Base-by-base conservation (phyloP, 192 early-diverging fungal species). In the Coemansia sp. region DNA sequence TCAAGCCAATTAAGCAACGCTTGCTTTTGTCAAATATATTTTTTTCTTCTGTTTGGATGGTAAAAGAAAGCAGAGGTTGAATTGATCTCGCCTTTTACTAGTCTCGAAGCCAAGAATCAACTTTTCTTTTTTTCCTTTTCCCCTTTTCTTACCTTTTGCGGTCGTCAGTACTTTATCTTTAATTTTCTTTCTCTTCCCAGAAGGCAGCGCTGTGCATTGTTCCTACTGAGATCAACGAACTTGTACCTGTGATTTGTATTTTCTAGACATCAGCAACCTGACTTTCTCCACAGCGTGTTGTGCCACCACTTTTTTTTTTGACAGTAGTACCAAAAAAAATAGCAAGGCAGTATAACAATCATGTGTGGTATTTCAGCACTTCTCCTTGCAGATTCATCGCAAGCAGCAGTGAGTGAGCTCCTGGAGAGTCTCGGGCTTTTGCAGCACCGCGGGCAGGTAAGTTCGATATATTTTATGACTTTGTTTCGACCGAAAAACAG, bases 401-500 rank as follows among this genome's bases (percentile, higher is more conserved):
- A 83, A 61, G 83, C 83, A 39, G 93, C 93, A 34, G 92, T 88
- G 68, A 77, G 88, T 35, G 97, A 99, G 82, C 75, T 99, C 34
- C 92, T 93, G 71, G 97, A 99, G 75, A 92, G 91, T 48, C 85
- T 98, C 42, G 95, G 95, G 16, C 86, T 98, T 29, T 74, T 99
- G 48, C 97, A 98, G 77, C 97, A 99, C 82, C 90, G 97, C 72
- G 96, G 97, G 37, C 97, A 99, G 91, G 97, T 95, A 87, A 62
- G 73, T 34, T 15, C 20, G 16, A 43, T 43, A 16, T 18, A 13
- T 7, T 18, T 0, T 43, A 16, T 18, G 12, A 16, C 18, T 5
- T 18, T 16, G 18, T 43, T 43, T 10, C 18, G 4, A 10, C 40
- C 13, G 40, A 43, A 43, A 43, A 7, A 51, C 23, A 26, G n/a